Percentiles rank a stretch among this genome's conserved stretches.
These are phyloP conservation scores for Picea mariana DNA, from an alignment of 83 land plant species.

Conservation along the genomic window DNA sequence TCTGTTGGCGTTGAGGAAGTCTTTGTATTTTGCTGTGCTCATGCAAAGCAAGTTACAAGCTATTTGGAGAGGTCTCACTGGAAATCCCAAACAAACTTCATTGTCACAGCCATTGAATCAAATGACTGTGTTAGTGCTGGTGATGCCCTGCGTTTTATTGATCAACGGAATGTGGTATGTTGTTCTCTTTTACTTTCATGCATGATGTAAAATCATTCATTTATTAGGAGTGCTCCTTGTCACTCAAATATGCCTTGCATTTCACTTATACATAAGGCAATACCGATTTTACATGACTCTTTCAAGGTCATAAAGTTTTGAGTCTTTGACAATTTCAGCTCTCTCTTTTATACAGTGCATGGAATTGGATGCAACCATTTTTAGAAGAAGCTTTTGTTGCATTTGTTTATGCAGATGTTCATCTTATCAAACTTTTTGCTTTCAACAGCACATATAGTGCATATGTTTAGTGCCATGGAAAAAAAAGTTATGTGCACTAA, in stretches of 20 bases:
- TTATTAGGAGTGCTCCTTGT: neutral
- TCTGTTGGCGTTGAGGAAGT: conserved; percentile 96
- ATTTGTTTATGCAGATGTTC: neutral
- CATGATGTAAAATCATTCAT: neutral
- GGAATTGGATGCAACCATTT: neutral
- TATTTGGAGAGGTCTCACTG: conserved; percentile 80
- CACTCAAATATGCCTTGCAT: neutral
- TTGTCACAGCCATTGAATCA: conserved; percentile 77
- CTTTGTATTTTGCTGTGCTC: conserved; percentile 96
- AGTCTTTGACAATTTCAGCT: neutral
- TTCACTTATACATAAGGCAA: neutral
- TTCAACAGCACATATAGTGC: neutral
- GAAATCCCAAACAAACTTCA: conserved; percentile 67
- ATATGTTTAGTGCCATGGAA: neutral
- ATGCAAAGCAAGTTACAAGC: conserved; percentile 74
- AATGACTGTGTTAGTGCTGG: conserved; percentile 86
- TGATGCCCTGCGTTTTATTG: conserved; percentile 90
- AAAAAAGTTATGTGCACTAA: neutral
- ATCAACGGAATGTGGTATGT: conserved; percentile 84
- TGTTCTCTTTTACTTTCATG: neutral
- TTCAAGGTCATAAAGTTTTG: neutral
- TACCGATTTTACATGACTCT: neutral
- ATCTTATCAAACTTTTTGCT: neutral
- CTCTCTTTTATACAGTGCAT: neutral
- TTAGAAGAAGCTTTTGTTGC: neutral